These are phyloP conservation scores for Thelephora terrestris DNA, from an alignment of 1,284 basidiomycete genomes.

Conservation along the genomic window DNA sequence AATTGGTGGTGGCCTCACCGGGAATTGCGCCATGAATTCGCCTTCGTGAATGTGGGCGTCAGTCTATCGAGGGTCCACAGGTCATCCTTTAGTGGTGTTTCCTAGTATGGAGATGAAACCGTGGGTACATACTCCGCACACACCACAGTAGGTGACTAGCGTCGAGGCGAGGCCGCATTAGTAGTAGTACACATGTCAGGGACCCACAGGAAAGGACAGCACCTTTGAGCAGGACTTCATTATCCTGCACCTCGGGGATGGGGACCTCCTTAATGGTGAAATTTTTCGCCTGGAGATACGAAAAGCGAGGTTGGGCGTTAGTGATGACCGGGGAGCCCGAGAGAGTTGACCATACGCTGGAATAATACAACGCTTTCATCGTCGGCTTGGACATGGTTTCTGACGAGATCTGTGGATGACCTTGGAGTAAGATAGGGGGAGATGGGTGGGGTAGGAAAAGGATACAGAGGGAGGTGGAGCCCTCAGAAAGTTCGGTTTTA, in stretches of 20 bases:
- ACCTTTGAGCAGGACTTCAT: slow-evolving; percentile 45
- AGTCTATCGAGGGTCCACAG: slow-evolving; percentile 59
- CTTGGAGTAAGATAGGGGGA: neutral
- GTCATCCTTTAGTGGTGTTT: neutral
- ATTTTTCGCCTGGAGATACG: slow-evolving; percentile 19
- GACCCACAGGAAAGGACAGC: slow-evolving; percentile 45
- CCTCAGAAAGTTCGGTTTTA: neutral
- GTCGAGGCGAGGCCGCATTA: slow-evolving; percentile 53
- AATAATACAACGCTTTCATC: slow-evolving; percentile 51
- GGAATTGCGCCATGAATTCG: slow-evolving; percentile 72
- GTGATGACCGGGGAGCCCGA: neutral
- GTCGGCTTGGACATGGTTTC: slow-evolving; percentile 19
- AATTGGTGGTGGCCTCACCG: slow-evolving; percentile 33
- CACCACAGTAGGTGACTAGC: slow-evolving; percentile 25
- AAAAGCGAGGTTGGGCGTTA: neutral
- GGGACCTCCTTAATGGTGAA: slow-evolving; percentile 27
- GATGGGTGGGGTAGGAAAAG: neutral
- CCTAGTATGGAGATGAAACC: slow-evolving; percentile 57
- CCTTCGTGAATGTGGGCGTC: slow-evolving; percentile 72
- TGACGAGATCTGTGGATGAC: neutral
- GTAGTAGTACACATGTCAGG: slow-evolving; percentile 51
- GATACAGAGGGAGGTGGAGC: neutral
- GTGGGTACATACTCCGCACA: too few species aligned
- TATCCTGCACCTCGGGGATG: slow-evolving; percentile 37
- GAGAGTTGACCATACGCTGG: slow-evolving; percentile 23